Percentiles rank a stretch among this genome's conserved stretches.
phyloP scores from a whole-genome alignment of 768 basidiomycete genomes.

The Dictyophora rubrovolvata region DNA sequence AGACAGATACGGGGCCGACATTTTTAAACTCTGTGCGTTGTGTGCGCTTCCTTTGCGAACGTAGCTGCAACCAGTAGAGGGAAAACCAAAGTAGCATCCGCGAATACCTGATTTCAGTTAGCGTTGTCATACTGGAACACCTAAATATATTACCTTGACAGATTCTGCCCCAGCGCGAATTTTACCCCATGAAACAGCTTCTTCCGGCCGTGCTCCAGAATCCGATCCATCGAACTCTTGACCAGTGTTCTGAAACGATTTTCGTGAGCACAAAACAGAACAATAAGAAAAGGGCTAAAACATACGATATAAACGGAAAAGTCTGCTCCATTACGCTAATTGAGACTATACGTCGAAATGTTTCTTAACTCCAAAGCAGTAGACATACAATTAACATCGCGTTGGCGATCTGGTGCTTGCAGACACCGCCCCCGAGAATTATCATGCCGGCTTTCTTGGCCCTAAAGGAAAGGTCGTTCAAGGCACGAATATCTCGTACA shows the following conservation, averaged over 20 bases:
- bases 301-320: slow-evolving; percentile 90
- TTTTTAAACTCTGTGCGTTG: background rate
- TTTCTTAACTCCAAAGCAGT: background rate
- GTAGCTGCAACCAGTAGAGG: slow-evolving; percentile 93
- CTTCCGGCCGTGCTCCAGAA: slow-evolving; percentile 93
- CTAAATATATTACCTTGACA: slow-evolving; percentile 49
- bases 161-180: slow-evolving; percentile 78
- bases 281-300: background rate
- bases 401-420: slow-evolving; percentile 99
- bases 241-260: slow-evolving; percentile 69
- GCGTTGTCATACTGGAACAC: slow-evolving; percentile 2
- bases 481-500: slow-evolving; percentile 80
- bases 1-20: slow-evolving; percentile 91
- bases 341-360: slow-evolving; percentile 6
- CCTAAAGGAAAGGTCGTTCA: slow-evolving; percentile 83
- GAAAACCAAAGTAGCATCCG: slow-evolving; percentile 96
- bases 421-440: slow-evolving; percentile 93
- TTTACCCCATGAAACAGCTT: slow-evolving; percentile 98
- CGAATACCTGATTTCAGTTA: slow-evolving; percentile 49
- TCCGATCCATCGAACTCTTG: slow-evolving; percentile 99
- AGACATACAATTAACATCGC: slow-evolving; percentile 89
- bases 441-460: slow-evolving; percentile 97
- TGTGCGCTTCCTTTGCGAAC: slow-evolving; percentile 46
- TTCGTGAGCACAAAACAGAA: background rate
- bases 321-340: slow-evolving; percentile 93